Conservation (phyloP, 2,329 filamentous ascomycete species). For the Pleurostoma richardsiae region DNA sequence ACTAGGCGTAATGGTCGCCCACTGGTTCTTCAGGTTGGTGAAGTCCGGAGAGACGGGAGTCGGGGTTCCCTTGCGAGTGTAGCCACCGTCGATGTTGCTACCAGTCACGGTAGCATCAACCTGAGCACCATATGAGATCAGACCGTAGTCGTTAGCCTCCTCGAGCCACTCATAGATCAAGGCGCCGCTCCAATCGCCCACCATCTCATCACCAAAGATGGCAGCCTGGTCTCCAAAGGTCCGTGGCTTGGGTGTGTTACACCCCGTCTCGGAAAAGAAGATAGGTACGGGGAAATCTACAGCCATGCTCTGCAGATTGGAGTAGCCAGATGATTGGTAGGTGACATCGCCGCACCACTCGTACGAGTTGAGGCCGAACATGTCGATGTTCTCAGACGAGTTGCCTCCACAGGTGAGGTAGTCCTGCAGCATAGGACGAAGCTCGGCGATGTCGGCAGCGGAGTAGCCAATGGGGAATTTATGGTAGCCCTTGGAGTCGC, state of each 20-base stretch:
- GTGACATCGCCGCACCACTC: slow-evolving; percentile 65
- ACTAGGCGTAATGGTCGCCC: slow-evolving; percentile 66
- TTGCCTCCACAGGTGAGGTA: slow-evolving; percentile 78
- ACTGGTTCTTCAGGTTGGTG: slow-evolving; percentile 68
- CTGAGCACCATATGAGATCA: slow-evolving; percentile 69
- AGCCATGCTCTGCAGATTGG: slow-evolving; percentile 60
- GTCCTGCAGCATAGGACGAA: slow-evolving; percentile 56
- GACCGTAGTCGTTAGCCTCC: slow-evolving; percentile 76
- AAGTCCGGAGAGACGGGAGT: slow-evolving; percentile 73
- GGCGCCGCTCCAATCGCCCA: slow-evolving; percentile 63
- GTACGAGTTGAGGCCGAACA: slow-evolving; percentile 83
- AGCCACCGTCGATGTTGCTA: slow-evolving; percentile 59
- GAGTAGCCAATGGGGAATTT: slow-evolving; percentile 83
- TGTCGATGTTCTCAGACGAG: slow-evolving; percentile 66
- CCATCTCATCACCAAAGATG: slow-evolving; percentile 73
- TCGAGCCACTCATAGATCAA: slow-evolving; percentile 91
- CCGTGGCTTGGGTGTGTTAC: slow-evolving; percentile 60
- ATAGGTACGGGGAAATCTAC: slow-evolving; percentile 74
- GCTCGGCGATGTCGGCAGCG: slow-evolving; percentile 73
- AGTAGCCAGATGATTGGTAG: slow-evolving; percentile 65
- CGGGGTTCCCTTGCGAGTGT: slow-evolving; percentile 66
- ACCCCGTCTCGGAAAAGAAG: slow-evolving; percentile 87
- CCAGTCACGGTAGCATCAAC: slow-evolving; percentile 46
- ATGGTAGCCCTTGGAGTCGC: slow-evolving; percentile 70
- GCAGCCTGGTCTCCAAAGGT: slow-evolving; percentile 68